Evolutionary conservation across 2,329 filamentous ascomycete genomes (phyloP).

Genomic region (Penicillium sp.): DNA sequence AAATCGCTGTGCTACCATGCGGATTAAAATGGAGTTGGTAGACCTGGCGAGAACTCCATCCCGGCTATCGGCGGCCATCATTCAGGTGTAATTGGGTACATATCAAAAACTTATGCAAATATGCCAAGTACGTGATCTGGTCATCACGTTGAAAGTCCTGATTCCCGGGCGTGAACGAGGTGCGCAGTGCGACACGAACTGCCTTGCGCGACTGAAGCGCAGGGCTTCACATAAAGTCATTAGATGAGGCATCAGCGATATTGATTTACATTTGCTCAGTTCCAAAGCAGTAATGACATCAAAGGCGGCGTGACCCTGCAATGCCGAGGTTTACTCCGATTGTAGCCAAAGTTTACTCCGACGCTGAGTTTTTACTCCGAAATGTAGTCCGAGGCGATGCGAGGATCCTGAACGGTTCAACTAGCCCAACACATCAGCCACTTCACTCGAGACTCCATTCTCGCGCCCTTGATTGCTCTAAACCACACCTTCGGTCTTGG

Average conservation of each 20-base stretch:
- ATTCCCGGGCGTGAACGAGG: neutral
- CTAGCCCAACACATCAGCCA: neutral
- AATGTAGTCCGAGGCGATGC: neutral
- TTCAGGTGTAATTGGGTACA: neutral
- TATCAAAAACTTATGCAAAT: neutral
- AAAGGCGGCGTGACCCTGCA: neutral
- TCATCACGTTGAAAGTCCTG: neutral
- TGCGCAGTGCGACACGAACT: slow-evolving; percentile 4
- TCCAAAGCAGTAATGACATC: slow-evolving; percentile 2
- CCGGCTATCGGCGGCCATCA: neutral
- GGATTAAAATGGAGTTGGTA: neutral
- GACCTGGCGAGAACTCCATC: neutral
- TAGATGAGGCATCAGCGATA: neutral
- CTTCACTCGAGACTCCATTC: neutral
- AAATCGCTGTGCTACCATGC: neutral
- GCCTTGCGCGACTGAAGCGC: slow-evolving; percentile 7
- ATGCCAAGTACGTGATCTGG: neutral
- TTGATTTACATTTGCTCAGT: neutral
- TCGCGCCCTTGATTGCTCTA: neutral
- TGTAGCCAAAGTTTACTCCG: slow-evolving; percentile 3
- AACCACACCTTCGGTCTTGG: slow-evolving; percentile 9
- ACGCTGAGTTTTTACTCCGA: slow-evolving; percentile 7
- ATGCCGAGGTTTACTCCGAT: slow-evolving; percentile 10
- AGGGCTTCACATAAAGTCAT: neutral
- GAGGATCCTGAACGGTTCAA: neutral